Conservation (phyloP, 176 grass and related monocot genomes). For the Avena sativa region DNA sequence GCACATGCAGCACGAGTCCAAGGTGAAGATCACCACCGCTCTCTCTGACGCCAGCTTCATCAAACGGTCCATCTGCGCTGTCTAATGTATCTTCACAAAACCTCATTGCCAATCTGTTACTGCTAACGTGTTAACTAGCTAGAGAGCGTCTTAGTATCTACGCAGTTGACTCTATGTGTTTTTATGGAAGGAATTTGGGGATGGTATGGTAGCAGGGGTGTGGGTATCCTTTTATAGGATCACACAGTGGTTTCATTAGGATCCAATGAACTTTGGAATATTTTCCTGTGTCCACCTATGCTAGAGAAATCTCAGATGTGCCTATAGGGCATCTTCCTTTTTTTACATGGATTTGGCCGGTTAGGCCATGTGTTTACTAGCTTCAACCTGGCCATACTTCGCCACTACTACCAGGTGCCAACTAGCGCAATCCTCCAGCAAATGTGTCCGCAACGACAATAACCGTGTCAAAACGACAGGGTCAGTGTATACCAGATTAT, state of each 20-base stretch:
- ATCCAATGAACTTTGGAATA: background rate
- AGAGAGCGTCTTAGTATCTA: background rate
- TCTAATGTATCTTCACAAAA: background rate
- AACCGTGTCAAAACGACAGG: background rate
- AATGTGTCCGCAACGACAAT: background rate
- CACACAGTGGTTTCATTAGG: background rate
- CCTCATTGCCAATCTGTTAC: background rate
- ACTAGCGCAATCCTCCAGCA: background rate
- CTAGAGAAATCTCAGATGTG: background rate
- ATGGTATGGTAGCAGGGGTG: slow-evolving; percentile 21
- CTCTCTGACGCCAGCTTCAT: slow-evolving; percentile 61
- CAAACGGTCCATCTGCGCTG: slow-evolving; percentile 60
- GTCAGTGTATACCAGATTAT: slow-evolving; percentile 2
- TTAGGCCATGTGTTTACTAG: background rate
- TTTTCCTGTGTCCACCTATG: background rate
- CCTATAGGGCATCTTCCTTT: background rate
- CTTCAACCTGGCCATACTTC: background rate
- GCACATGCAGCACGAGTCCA: slow-evolving; percentile 83
- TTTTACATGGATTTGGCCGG: background rate
- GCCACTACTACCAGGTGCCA: too few relatives aligned
- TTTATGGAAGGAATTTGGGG: background rate
- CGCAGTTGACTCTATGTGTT: background rate
- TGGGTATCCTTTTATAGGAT: slow-evolving; percentile 39
- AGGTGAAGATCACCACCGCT: slow-evolving; percentile 80
- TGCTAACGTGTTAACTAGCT: background rate